Base-by-base conservation (phyloP, 768 basidiomycete genomes). In the Kockovaella imperatae region DNA sequence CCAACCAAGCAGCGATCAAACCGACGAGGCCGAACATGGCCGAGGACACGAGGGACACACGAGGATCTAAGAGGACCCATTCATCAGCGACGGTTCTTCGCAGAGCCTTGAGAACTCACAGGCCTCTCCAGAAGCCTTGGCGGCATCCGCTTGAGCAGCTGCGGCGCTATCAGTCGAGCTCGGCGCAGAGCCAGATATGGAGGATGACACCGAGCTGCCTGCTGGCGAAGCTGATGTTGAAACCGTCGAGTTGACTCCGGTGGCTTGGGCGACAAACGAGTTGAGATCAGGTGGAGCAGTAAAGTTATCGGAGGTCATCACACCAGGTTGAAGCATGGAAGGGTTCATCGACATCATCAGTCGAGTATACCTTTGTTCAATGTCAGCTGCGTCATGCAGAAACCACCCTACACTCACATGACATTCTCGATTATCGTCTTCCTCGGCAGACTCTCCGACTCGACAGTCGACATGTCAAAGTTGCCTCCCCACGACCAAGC, bases 261-360 rank as follows among this genome's bases (percentile, higher is more conserved):
- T 49, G 34, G 52, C 26, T 6, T 26, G 30, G 35, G 56, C 50
- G 25, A 59, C 58, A 50, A 60, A 60, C 13, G 54, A 45, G 34
- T 54, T 45, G 34, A 64, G 47, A 2, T 60, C 59, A 5, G 56
- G 56, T 13, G 58, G 43, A 15, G 53, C 52, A 14, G 44, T 50
- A 48, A 32, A 48, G 20, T 45, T 49, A 29, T 21, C 30, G 25
- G 47, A 30, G 21, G 38, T n/a, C 6, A 40, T 11, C 7, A 36
- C 26, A 24, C 38, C 35, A 17, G 46, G 26, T 36, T 8, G 24
- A 20, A 59, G 35, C 61, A 59, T 63, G 2, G 46, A 26, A 20
- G 62, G 62, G 53, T 64, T 60, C 53, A 53, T 53, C 21, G 59
- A 47, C 21, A 60, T 35, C 52, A 57, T 52, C 23, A 64, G 53